These are phyloP conservation scores for Casuarina cunninghamiana DNA, from an alignment of 306 rosid genomes.

Conservation along the genomic window DNA sequence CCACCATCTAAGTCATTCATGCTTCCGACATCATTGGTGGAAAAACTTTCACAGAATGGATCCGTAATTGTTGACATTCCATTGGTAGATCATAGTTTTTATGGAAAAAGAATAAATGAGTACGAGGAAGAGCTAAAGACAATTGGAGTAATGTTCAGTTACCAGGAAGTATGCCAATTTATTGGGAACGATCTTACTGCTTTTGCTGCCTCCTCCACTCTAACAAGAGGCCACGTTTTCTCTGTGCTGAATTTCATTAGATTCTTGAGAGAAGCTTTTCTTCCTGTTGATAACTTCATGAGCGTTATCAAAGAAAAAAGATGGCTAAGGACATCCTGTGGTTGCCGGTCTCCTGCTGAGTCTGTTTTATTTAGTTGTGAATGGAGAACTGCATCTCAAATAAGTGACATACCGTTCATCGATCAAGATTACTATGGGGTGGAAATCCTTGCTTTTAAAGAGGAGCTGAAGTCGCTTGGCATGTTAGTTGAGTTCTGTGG, in stretches of 20 bases:
- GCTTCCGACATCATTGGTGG: slow-evolving; percentile 41
- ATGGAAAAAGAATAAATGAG: slow-evolving; percentile 39
- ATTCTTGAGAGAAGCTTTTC: slow-evolving; percentile 32
- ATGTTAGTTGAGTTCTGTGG: slow-evolving; percentile 41
- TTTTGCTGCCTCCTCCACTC: slow-evolving; percentile 38
- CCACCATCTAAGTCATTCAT: slow-evolving; percentile 69
- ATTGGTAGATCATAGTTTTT: slow-evolving; percentile 51
- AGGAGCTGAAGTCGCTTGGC: slow-evolving; percentile 63
- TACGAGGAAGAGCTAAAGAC: slow-evolving; percentile 57
- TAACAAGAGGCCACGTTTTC: slow-evolving; percentile 37
- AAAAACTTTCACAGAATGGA: slow-evolving; percentile 48
- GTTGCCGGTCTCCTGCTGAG: slow-evolving; percentile 55
- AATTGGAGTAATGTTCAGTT: slow-evolving; percentile 68
- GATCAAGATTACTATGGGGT: slow-evolving; percentile 47
- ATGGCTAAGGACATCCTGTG: slow-evolving; percentile 59
- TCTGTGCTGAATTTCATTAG: slow-evolving; percentile 55
- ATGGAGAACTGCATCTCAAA: slow-evolving; percentile 56
- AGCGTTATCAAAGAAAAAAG: slow-evolving; percentile 33
- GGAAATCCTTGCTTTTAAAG: slow-evolving; percentile 41
- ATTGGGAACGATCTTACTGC: slow-evolving; percentile 66
- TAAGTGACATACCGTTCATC: slow-evolving; percentile 66
- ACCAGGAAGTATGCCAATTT: slow-evolving; percentile 56
- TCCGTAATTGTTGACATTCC: slow-evolving; percentile 68
- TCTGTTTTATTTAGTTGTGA: slow-evolving; percentile 50
- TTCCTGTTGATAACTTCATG: slow-evolving; percentile 39